A percentile compares a stretch with the other conserved stretches of the same genome.
phyloP scores from a whole-genome alignment of 768 basidiomycete species.

The Lentinula boryana region DNA sequence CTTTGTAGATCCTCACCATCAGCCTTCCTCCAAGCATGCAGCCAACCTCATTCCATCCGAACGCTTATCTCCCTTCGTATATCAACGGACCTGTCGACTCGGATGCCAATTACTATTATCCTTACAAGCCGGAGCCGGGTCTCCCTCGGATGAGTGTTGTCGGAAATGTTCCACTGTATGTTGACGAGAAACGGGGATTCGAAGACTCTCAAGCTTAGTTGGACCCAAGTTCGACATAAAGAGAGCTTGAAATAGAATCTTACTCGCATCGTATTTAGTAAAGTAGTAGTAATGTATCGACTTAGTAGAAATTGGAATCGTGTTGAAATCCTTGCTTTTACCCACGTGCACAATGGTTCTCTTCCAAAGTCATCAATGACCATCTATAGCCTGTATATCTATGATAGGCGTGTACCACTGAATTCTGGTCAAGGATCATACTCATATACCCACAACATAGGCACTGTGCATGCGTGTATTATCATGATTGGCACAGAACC shows the following conservation, averaged over 20 bases:
- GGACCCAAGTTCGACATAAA: not conserved
- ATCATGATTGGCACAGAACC: slow-evolving; percentile 91
- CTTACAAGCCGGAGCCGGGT: slow-evolving; percentile 19
- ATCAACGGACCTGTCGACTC: slow-evolving; percentile 32
- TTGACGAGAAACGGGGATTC: slow-evolving; percentile 23
- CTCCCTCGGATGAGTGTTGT: slow-evolving; percentile 25
- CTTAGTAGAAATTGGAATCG: no score
- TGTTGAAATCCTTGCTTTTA: not conserved
- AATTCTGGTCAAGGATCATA: not conserved
- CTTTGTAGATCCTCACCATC: slow-evolving; percentile 24
- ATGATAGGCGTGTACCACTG: slow-evolving; percentile 60
- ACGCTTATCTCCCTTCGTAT: slow-evolving; percentile 37
- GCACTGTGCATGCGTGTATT: slow-evolving; percentile 90
- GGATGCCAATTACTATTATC: slow-evolving; percentile 21
- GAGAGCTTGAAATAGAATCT: not conserved
- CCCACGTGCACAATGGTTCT: not conserved
- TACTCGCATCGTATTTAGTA: not conserved
- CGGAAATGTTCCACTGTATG: slow-evolving; percentile 37
- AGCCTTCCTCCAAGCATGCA: slow-evolving; percentile 26
- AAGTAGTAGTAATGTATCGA: not conserved
- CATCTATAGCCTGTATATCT: slow-evolving; percentile 90
- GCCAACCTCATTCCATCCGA: slow-evolving; percentile 33
- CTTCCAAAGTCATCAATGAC: slow-evolving; percentile 48
- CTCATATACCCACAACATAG: slow-evolving; percentile 30
- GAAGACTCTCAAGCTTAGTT: slow-evolving; percentile 6